Conservation (phyloP, 129 eudicot species). For the Flaveria bidentis region DNA sequence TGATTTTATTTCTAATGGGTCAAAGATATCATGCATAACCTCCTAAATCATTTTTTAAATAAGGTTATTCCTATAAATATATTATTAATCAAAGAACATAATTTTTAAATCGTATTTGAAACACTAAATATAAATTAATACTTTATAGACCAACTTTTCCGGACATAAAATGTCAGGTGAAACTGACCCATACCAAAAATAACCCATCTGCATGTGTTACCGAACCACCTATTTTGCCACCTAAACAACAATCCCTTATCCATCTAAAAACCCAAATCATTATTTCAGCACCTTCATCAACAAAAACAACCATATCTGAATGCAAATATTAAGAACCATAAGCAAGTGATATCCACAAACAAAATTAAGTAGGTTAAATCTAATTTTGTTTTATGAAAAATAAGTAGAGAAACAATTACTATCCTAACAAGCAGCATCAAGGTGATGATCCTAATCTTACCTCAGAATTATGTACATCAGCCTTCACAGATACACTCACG, state of each 20-base stretch:
- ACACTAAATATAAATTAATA: not conserved
- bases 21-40: not conserved
- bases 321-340: slow-evolving; percentile 15
- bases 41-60: not conserved
- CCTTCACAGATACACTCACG: slow-evolving; percentile 68
- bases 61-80: not conserved
- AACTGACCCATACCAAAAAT: not conserved
- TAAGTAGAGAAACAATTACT: slow-evolving; percentile 9
- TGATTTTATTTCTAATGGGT: not conserved
- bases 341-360: slow-evolving; percentile 28
- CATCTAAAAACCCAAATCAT: slow-evolving; percentile 5
- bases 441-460: slow-evolving; percentile 39
- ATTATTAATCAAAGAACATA: not conserved
- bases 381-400: not conserved
- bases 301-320: slow-evolving; percentile 12
- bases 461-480: slow-evolving; percentile 59
- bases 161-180: not conserved
- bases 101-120: not conserved
- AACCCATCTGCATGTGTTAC: not conserved
- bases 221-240: not conserved
- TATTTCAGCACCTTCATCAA: not conserved
- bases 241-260: not conserved
- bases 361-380: not conserved
- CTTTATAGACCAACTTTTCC: not conserved
- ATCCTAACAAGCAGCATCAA: slow-evolving; percentile 16